Base-by-base conservation (phyloP, 805 yeast genomes). In the Pichia cabralensis region DNA sequence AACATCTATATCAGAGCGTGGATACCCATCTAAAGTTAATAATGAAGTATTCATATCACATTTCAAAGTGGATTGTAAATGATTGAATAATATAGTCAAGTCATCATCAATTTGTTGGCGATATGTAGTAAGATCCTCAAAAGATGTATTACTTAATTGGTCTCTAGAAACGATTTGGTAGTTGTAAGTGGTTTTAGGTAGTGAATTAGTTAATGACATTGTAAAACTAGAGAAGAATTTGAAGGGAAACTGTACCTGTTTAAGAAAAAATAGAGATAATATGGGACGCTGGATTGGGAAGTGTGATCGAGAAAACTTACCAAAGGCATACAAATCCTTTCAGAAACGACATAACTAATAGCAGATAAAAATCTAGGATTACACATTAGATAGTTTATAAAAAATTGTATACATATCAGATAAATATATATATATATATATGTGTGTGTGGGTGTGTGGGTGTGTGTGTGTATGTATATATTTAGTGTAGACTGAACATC, bases 1-100 rank as follows among this genome's bases (percentile, higher is more conserved):
- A 5, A 89, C 80, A 48, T 89, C 94, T 19, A 89, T 67, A 49
- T 89, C 96, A 13, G 64, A 55, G 28, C 96, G 61, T 1, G 98
- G 98, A 47, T 72, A 89, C 15, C 96, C 96, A 49, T 89, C 95
- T 0, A 48, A 39, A 0, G 80, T 72, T 2, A 82, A 56, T 38
- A 89, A 55, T 0, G 75, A 64, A 2, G 88, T 76, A 17, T 67
- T 54, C 83, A 84, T 76, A 43, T 71, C 76, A 1, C 47, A 50
- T 10, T 44, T 31, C 7, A 34, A 20, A n/a, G n/a, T n/a, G 8
- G 25, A 36, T 6, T 47, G 42, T 18, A 82, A 60, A 11, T 62
- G 48, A 21, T 61, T 68, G 40, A 67, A 63, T 28, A 75, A 50
- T 6, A 44, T 47, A 22, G 45, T 47, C 17, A 74, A 42, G 38